Evolutionary conservation across 768 basidiomycete genomes (phyloP).

Genomic region (Auricularia heimuer): DNA sequence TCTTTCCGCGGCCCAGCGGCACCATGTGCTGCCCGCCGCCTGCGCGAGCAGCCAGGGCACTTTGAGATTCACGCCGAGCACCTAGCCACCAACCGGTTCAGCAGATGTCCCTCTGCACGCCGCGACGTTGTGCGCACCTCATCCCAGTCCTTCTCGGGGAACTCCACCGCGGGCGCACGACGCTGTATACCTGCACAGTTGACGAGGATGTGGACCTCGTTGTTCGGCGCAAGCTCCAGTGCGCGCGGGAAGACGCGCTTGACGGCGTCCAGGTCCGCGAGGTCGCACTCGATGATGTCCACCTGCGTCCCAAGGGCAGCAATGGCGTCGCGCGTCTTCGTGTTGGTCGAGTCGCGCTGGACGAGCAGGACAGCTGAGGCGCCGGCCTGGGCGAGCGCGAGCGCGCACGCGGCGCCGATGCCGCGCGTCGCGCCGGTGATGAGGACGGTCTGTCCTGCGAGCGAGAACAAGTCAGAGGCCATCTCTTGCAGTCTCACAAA

Average conservation of each 20-base stretch:
- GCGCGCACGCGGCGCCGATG: slow-evolving; percentile 45
- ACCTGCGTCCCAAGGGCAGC: slow-evolving; percentile 24
- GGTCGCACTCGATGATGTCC: slow-evolving; percentile 46
- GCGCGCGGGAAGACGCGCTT: slow-evolving; percentile 39
- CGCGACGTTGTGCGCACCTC: slow-evolving; percentile 37
- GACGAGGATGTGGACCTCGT: slow-evolving; percentile 54
- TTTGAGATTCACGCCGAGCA: slow-evolving; percentile 81
- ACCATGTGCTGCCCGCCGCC: slow-evolving; percentile 87
- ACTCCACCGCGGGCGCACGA: slow-evolving; percentile 50
- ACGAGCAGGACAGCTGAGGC: slow-evolving; percentile 37
- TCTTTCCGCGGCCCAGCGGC: slow-evolving; percentile 50
- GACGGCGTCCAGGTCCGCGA: slow-evolving; percentile 41
- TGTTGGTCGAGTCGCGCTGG: slow-evolving; percentile 33
- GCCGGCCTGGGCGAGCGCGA: slow-evolving; percentile 46
- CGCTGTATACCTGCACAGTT: slow-evolving; percentile 61
- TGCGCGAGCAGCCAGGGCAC: slow-evolving; percentile 76
- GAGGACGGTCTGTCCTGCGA: slow-evolving; percentile 57
- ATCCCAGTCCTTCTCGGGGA: slow-evolving; percentile 60
- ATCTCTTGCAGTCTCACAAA: background rate
- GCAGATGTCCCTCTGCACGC: background rate
- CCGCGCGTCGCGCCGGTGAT: slow-evolving; percentile 75
- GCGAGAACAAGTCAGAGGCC: slow-evolving; percentile 49
- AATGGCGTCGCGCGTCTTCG: slow-evolving; percentile 24
- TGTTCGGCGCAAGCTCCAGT: slow-evolving; percentile 22
- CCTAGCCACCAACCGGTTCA: slow-evolving; percentile 30